Percentiles rank a stretch among this genome's conserved stretches.
These are phyloP conservation scores for Cladosporium sp. DNA, from an alignment of 2,329 filamentous ascomycete genomes.

Conservation along the genomic window DNA sequence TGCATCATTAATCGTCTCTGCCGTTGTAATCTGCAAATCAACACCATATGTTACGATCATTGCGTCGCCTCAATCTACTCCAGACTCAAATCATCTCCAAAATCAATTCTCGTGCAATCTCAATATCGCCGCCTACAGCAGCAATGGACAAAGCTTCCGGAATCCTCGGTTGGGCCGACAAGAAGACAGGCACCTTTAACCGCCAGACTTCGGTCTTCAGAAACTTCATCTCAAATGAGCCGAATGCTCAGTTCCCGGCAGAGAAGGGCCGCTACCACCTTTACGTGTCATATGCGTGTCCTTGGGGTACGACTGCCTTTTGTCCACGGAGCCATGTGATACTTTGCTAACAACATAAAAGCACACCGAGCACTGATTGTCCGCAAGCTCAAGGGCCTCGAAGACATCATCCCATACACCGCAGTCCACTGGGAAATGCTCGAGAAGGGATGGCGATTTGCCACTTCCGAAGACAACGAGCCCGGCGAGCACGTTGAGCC, in stretches of 20 bases:
- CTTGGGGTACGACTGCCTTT: slow-evolving; percentile 63
- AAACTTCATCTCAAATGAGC: slow-evolving; percentile 72
- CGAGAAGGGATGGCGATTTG: slow-evolving; percentile 80
- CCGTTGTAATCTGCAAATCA: not conserved
- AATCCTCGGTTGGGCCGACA: slow-evolving; percentile 52
- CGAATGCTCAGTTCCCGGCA: slow-evolving; percentile 73
- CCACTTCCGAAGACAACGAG: slow-evolving; percentile 62
- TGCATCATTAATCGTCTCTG: not conserved
- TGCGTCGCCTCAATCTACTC: slow-evolving; percentile 6
- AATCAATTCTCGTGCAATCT: not conserved
- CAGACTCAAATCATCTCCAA: not conserved
- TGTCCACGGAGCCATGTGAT: not conserved
- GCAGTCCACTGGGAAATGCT: slow-evolving; percentile 92
- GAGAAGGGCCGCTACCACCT: slow-evolving; percentile 93
- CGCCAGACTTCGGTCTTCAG: slow-evolving; percentile 82
- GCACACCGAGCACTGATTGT: slow-evolving; percentile 86
- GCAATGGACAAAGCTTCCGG: slow-evolving; percentile 17
- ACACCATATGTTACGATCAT: slow-evolving; percentile 14
- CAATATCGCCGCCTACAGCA: not conserved
- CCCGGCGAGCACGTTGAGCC: slow-evolving; percentile 58
- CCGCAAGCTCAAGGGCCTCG: slow-evolving; percentile 85
- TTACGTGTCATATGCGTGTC: slow-evolving; percentile 91
- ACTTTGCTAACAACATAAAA: slow-evolving; percentile 35
- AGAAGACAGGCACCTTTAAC: slow-evolving; percentile 82
- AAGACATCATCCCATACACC: slow-evolving; percentile 77